Evolutionary conservation across 176 grass and related monocot species (phyloP).

Genomic region (Urochloa ruziziensis): DNA sequence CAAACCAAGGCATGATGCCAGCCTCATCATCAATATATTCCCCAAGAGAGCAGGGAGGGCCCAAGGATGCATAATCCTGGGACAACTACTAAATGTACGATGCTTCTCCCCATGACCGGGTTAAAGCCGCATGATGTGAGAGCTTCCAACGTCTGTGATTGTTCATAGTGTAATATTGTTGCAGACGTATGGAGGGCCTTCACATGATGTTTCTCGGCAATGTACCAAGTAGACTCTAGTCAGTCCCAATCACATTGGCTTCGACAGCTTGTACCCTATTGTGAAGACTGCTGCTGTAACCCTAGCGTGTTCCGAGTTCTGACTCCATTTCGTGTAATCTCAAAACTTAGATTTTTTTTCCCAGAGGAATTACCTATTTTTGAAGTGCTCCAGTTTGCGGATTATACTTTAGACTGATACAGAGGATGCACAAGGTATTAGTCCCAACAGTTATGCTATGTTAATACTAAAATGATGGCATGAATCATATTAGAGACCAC

Average conservation of each 20-base stretch:
- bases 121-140: neutral
- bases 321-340: constrained; percentile 26
- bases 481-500: neutral
- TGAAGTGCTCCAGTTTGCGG: neutral
- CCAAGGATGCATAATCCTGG: neutral
- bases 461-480: neutral
- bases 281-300: neutral
- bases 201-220: neutral
- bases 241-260: constrained; percentile 27
- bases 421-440: neutral
- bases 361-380: neutral
- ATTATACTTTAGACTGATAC: neutral
- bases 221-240: neutral
- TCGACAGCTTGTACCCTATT: constrained; percentile 28
- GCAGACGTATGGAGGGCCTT: neutral
- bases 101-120: neutral
- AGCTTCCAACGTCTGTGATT: neutral
- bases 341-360: constrained; percentile 6
- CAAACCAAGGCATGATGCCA: constrained; percentile 20
- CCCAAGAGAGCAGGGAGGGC: neutral
- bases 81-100: constrained; percentile 14
- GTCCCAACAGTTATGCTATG: neutral
- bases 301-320: neutral
- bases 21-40: constrained; percentile 21
- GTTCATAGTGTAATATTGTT: constrained; percentile 25